Base-by-base conservation (phyloP, 2,329 filamentous ascomycete species). In the Hymenoscyphus infarciens region DNA sequence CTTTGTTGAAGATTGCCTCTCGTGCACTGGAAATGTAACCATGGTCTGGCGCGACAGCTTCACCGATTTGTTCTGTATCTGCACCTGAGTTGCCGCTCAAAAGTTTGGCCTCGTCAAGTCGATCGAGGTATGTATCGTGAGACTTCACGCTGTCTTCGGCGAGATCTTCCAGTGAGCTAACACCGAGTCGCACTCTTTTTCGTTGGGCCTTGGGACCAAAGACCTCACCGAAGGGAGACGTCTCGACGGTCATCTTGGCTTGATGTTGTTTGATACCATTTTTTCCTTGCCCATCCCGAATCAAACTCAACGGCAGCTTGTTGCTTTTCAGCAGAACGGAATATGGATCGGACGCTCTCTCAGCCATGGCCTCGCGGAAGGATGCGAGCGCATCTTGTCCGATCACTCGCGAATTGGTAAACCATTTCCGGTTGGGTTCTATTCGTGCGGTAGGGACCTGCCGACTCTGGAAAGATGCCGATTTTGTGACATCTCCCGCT, bases 401-500 rank as follows among this genome's bases (percentile, higher is more conserved):
- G 73, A 97, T 96, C 59, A 87, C 84, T 68, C 95, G 83, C 38
- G 94, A 97, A 77, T 97, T 97, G 72, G 89, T 91, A 79, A 99
- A 99, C 95, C 95, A 99, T 79, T 96, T 96, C 73, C 95, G 85
- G 79, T 98, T 96, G 57, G 95, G 95, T 80, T 98, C 94, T 73
- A 98, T 90, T 68, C 93, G 86, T 69, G 94, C 95, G 64, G 83
- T 86, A 56, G 94, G 93, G 25, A 88, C 79, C 39, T 97, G 92
- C 73, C 87, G 83, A 64, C 89, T 92, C 79, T 98, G 93, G 78
- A 87, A 97, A 16, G 86, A 83, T 57, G 92, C 92, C 67, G 92
- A 87, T 77, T 95, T 88, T 61, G 88, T 90, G 74, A 99, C 89
- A 71, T 94, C 87, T 72, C 95, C 95, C 13, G 84, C 80, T 57